Base-by-base conservation (phyloP, 1,139 yeast genomes). In the Lizanozyma gosingica region DNA sequence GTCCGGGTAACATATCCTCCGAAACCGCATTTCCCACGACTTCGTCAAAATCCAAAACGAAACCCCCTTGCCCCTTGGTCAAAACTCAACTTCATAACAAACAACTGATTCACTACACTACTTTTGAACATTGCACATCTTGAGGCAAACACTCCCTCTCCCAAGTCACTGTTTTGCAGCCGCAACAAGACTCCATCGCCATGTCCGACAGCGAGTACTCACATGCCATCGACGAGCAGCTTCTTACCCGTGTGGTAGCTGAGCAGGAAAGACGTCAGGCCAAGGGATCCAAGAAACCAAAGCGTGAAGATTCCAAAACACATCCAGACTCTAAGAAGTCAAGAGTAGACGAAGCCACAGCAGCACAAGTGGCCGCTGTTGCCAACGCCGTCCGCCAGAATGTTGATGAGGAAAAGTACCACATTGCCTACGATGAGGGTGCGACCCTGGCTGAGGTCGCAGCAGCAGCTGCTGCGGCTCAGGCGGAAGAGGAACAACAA, bases 401-500 rank as follows among this genome's bases (percentile, higher is more conserved):
- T 22, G 29, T 22, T 22, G 29, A 22, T 22, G 29, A 22, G 11
- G 29, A 22, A 22, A 22, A 22, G 29, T 22, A 22, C 29, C 29
- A 22, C 11, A 22, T 22, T 22, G 9, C 29, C 11, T 22, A 22
- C 29, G 29, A 22, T 22, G 29, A 22, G 11, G 29, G 29, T 22
- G 29, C 29, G 9, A 22, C 9, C 11, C 29, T 22, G 29, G 29
- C 29, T 22, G 29, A 22, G 11, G 29, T 22, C 6, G 29, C 29
- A 22, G 29, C 29, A 22, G 36, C 36, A 9, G 17, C 15, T 14
- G 36, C 36, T 14, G 40, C 37, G 9, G 36, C 33, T 18, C 32
- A 18, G 15, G 37, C 37, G 22, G 18, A 39, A 15, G 33, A 22
- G 15, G 17, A 22, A 16, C 43, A 39, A 27, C 51, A 47, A 29